Evolutionary conservation across 2,329 filamentous ascomycete genomes (phyloP).

Genomic region (Colletotrichum theobromicola): DNA sequence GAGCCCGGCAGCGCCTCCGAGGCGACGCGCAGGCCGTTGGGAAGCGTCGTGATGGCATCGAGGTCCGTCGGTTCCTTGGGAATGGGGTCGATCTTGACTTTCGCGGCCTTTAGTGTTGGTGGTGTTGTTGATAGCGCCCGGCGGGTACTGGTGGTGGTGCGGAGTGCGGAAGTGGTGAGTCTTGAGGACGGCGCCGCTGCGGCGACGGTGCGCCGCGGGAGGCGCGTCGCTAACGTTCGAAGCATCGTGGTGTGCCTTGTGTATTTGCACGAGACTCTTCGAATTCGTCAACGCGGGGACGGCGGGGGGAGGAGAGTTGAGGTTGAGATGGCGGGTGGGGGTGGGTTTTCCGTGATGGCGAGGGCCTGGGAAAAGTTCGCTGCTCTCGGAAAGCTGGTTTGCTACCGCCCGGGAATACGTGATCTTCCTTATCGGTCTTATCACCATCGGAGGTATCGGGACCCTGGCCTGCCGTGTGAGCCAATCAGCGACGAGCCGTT

Average conservation of each 20-base stretch:
- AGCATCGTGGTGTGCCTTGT: conserved; percentile 13
- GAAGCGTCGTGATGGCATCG: conserved; percentile 84
- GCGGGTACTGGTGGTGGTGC: not conserved
- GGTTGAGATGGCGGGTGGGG: not conserved
- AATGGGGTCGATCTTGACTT: conserved; percentile 16
- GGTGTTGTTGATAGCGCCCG: conserved; percentile 11
- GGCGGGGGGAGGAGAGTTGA: not conserved
- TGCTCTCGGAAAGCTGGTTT: not conserved
- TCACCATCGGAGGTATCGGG: not conserved
- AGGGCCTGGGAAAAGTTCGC: conserved; percentile 14
- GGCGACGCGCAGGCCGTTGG: conserved; percentile 93
- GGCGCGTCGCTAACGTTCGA: conserved; percentile 23
- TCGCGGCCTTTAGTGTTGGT: not conserved
- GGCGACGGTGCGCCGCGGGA: conserved; percentile 12
- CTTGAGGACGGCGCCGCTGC: not conserved
- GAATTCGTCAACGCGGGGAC: not conserved
- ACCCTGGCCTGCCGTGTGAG: not conserved
- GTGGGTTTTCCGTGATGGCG: not conserved
- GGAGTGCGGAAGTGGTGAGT: not conserved
- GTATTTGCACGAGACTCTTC: not conserved
- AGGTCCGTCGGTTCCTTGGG: conserved; percentile 77
- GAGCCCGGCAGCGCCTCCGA: conserved; percentile 94
- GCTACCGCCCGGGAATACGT: not conserved
- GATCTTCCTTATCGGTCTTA: conserved; percentile 13
- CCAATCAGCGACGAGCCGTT: not conserved